These are phyloP conservation scores for Schizochytrium sp. DNA, from an alignment of 108 stramenopile genomes.

Conservation along the genomic window DNA sequence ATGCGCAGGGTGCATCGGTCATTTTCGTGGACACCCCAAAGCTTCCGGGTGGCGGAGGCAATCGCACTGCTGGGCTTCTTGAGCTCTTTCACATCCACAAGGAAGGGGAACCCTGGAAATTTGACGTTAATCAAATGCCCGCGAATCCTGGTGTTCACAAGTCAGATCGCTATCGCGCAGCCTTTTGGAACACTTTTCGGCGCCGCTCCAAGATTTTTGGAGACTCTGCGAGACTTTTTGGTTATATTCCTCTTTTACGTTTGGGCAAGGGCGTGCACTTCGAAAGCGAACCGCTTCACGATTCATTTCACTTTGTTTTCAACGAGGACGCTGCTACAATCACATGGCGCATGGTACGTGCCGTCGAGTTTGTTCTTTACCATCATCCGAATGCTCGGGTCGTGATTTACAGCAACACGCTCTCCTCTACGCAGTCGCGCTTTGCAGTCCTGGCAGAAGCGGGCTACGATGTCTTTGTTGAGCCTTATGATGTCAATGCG, in stretches of 20 bases:
- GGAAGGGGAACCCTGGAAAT: background rate
- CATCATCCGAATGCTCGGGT: background rate
- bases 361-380: background rate
- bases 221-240: background rate
- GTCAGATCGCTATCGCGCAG: background rate
- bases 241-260: background rate
- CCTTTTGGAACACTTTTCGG: background rate
- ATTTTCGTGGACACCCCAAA: background rate
- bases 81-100: background rate
- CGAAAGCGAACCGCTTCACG: too few relatives aligned
- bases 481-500: background rate
- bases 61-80: background rate
- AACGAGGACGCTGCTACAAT: background rate
- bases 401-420: background rate
- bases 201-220: background rate
- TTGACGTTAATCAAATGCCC: background rate
- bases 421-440: background rate
- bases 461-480: background rate
- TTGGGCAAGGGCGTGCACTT: background rate
- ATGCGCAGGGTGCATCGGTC: background rate
- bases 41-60: background rate
- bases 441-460: background rate
- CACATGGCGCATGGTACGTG: background rate
- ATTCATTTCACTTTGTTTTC: too few relatives aligned
- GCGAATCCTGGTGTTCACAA: background rate